Percentiles rank a stretch among this genome's conserved stretches.
These are phyloP conservation scores for Talaromyces nanjingensis DNA, from an alignment of 495 filamentous ascomycete species.

Conservation along the genomic window DNA sequence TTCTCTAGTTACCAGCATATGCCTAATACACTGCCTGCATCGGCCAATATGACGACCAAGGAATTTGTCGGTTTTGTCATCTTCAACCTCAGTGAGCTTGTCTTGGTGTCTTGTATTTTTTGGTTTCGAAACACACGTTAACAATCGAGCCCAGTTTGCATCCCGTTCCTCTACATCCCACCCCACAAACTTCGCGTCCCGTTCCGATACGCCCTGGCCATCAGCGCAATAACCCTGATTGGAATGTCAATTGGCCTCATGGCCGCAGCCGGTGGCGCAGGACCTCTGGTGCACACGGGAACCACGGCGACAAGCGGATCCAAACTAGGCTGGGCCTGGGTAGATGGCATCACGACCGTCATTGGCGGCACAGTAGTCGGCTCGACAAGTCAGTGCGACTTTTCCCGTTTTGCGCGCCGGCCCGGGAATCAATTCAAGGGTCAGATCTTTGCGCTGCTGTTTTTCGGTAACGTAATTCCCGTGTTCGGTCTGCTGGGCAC, in stretches of 20 bases:
- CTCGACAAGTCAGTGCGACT: slow-evolving; percentile 21
- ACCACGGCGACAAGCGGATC: slow-evolving; percentile 5
- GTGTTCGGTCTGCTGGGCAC: slow-evolving; percentile 33
- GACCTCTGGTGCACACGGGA: slow-evolving; percentile 15
- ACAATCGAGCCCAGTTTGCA: slow-evolving; percentile 16
- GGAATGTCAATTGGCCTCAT: slow-evolving; percentile 27
- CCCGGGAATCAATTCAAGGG: slow-evolving; percentile 20
- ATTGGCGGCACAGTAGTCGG: slow-evolving; percentile 20
- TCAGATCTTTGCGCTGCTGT: slow-evolving; percentile 17
- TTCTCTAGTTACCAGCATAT: slow-evolving; percentile 22
- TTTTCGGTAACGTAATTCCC: slow-evolving; percentile 22
- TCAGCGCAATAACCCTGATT: slow-evolving; percentile 16
- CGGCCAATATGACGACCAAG: slow-evolving; percentile 19
- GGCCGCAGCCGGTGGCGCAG: slow-evolving; percentile 17
- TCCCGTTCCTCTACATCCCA: slow-evolving; percentile 24
- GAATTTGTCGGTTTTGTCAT: slow-evolving; percentile 24
- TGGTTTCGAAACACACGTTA: background rate
- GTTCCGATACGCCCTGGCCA: slow-evolving; percentile 16
- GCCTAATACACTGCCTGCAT: slow-evolving; percentile 23
- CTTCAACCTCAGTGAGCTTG: slow-evolving; percentile 10
- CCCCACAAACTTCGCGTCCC: slow-evolving; percentile 20
- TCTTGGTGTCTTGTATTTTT: background rate
- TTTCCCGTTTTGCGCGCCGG: slow-evolving; percentile 19
- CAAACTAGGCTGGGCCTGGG: slow-evolving; percentile 16
- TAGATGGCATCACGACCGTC: slow-evolving; percentile 20